Base-by-base conservation (phyloP, 169 alveolate genomes). In the Plasmodium vinckei region DNA sequence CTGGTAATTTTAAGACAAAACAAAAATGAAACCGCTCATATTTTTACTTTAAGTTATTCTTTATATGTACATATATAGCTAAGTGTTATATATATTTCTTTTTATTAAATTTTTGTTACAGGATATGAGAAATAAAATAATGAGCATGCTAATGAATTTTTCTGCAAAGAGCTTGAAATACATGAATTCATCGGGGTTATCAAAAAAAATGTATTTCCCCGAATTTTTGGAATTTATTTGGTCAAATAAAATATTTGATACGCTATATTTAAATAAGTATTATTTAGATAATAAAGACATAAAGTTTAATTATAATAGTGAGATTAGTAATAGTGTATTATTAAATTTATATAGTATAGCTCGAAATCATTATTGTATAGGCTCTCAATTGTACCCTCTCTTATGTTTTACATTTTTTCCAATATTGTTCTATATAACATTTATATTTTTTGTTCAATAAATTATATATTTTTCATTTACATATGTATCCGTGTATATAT, bases 321-420 rank as follows among this genome's bases (percentile, higher is more conserved):
- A 59, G 1, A 60, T 86, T 44, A 57, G 71, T 42, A 86, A 86
- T 51, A 67, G 47, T 5, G 86, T 86, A 21, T 86, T 86, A 39
- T 42, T 86, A 86, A 86, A 69, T 70, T 51, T 86, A 39, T 86
- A 86, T 17, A 69, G 60, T 53, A 5, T 86, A 64, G 87, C 91
- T 9, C 69, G 91, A 46, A 69, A 86, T 53, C 87, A 86, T 57
- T 70, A 59, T 53, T 86, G 91, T 21, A 70, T 86, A 57, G 91
- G 91, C 60, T 59, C 91, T 7, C 65, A 46, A 57, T 17, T 61
- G 33, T 86, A 86, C 65, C 72, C 91, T 10, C 75, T 86, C 21
- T 21, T 68, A 15, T 86, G 91, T 47, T 86, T 86, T 72, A 70
- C 91, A 7, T 44, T 86, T 49, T 56, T 86, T 49, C 91, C 91